Conservation (phyloP, 176 grass and related monocot species). For the Ampelocalamus luodianensis region DNA sequence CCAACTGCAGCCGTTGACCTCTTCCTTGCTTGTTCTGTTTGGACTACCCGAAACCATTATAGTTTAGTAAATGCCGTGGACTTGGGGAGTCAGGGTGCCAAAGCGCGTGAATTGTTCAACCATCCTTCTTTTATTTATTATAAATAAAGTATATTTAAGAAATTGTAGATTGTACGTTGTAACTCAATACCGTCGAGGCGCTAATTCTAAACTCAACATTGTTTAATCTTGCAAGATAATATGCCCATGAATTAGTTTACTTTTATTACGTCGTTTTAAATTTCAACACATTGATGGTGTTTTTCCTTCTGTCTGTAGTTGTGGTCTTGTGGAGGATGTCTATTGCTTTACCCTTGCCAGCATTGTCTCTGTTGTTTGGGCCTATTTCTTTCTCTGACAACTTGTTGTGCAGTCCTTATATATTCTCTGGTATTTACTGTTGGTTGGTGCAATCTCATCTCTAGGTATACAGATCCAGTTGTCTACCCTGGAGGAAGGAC, state of each 20-base stretch:
- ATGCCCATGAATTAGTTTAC: neutral
- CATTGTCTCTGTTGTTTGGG: neutral
- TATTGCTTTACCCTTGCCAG: slow-evolving; percentile 1
- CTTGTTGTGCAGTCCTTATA: slow-evolving; percentile 4
- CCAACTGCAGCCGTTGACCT: slow-evolving; percentile 32
- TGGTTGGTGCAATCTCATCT: slow-evolving; percentile 34
- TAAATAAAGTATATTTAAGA: neutral
- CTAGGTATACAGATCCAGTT: slow-evolving; percentile 47
- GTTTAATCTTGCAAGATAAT: neutral
- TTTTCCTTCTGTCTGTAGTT: neutral
- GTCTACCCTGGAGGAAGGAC: slow-evolving; percentile 46
- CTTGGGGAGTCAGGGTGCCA: slow-evolving; percentile 37
- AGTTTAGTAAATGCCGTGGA: slow-evolving; percentile 31
- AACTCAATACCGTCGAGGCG: neutral
- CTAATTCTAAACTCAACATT: neutral
- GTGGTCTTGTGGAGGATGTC: neutral
- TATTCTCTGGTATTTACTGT: slow-evolving; percentile 29
- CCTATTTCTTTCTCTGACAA: slow-evolving; percentile 12
- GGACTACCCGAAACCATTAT: neutral
- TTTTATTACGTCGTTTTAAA: neutral
- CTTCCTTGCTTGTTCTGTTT: neutral
- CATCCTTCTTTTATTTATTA: neutral
- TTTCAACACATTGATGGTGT: neutral
- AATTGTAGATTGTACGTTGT: neutral
- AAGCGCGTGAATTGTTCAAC: slow-evolving; percentile 34